Base-by-base conservation (phyloP, 176 grass and related monocot genomes). In the Phoenix dactylifera region DNA sequence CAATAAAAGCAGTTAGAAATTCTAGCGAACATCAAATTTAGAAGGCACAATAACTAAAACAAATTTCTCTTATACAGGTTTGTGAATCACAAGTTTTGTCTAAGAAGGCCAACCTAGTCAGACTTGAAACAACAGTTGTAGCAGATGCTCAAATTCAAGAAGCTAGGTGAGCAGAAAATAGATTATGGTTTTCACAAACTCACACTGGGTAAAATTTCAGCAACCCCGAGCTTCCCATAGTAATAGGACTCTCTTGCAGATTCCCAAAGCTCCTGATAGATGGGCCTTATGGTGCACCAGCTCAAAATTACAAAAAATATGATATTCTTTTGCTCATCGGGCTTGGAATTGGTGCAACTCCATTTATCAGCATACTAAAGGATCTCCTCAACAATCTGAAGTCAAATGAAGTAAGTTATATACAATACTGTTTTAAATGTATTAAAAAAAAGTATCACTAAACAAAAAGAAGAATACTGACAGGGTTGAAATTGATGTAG, bases 241-340 rank as follows among this genome's bases (percentile, higher is more conserved):
- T 44, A 12, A 44, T 44, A 10, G 35, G 10, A 44, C 18, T 58
- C 18, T 76, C 48, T 65, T 24, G 53, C 64, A 93, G 88, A 69
- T 98, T 98, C 61, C 94, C 94, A 14, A 92, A 83, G 70, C 66
- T 98, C 51, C 57, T 83, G 39, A 98, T 98, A 59, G 94, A 98
- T 50, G 88, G 94, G 2, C 88, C 94, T 15, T 98, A 86, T 49
- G 94, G 94, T 60, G 94, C 94, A 65, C 94, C 94, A 10, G 88
- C 94, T 20, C 94, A 98, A 93, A 92, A 98, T 66, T 98, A 98
- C 82, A 92, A 86, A 70, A 98, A 98, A 74, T 98, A 93, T 15
- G 94, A 98, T 54, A 93, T 98, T 73, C 87, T 98, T 80, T 72
- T 98, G 82, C 84, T 93, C 22, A 72, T 98, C 14, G 94, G 94